phyloP scores from a whole-genome alignment of 148 eudicot species.

The Cornus controversa region DNA sequence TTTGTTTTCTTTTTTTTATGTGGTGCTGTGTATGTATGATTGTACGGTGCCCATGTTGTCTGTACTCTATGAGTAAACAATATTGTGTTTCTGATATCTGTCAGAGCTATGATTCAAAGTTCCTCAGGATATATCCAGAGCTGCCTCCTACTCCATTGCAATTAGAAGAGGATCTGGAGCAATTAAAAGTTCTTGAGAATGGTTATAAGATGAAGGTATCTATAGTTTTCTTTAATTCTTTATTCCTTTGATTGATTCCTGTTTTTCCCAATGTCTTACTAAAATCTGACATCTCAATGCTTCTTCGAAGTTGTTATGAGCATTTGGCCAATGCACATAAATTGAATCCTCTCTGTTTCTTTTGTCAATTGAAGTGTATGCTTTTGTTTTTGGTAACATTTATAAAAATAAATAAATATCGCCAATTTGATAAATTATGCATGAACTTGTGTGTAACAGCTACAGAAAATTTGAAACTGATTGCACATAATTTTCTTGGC shows the following conservation, averaged over 20 bases:
- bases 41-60: not conserved
- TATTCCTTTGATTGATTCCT: not conserved
- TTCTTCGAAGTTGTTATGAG: not conserved
- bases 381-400: not conserved
- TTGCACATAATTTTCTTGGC: not conserved
- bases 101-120: constrained; percentile 82
- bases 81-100: not conserved
- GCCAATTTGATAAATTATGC: no score
- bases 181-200: constrained; percentile 90
- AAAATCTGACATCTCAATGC: not conserved
- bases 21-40: not conserved
- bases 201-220: constrained; percentile 93
- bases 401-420: not conserved
- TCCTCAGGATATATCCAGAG: constrained; percentile 69
- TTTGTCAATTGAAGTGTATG: not conserved
- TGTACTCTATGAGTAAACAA: not conserved
- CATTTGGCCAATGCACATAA: not conserved
- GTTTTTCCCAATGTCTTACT: not conserved
- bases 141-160: constrained; percentile 83
- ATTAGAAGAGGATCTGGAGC: constrained; percentile 97
- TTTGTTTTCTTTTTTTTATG: not conserved
- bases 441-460: no score
- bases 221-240: not conserved
- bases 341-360: not conserved
- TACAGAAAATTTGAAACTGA: no score